Percentiles rank a stretch among this genome's conserved stretches.
phyloP scores from a whole-genome alignment of 2,329 filamentous ascomycete species.

The Diaporthe eres region DNA sequence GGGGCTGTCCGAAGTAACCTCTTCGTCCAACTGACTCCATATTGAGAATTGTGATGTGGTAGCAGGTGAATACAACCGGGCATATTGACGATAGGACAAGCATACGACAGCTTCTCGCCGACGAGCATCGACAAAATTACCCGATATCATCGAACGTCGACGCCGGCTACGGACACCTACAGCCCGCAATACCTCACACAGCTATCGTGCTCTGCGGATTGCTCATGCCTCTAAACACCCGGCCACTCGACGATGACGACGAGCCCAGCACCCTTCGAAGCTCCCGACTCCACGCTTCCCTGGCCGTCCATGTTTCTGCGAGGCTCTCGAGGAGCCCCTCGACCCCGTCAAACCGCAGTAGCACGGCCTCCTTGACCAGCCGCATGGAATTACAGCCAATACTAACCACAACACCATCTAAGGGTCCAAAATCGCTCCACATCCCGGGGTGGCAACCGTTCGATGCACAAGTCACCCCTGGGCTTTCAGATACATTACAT shows the following conservation, averaged over 20 bases:
- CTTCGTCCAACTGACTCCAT: neutral
- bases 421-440: constrained; percentile 43
- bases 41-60: constrained; percentile 45
- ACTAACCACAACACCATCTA: constrained; percentile 50
- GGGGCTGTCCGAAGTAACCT: constrained; percentile 40
- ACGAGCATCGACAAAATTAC: constrained; percentile 47
- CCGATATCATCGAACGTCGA: constrained; percentile 51
- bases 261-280: constrained; percentile 52
- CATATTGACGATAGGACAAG: constrained; percentile 43
- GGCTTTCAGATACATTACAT: neutral
- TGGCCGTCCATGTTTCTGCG: constrained; percentile 51
- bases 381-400: constrained; percentile 53
- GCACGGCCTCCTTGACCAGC: constrained; percentile 50
- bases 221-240: constrained; percentile 52
- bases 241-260: constrained; percentile 56
- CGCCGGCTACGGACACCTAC: constrained; percentile 43
- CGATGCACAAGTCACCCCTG: neutral
- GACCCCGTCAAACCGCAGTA: constrained; percentile 45
- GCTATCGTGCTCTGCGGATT: constrained; percentile 47
- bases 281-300: constrained; percentile 57
- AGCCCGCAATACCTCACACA: constrained; percentile 47
- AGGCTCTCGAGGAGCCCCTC: constrained; percentile 50
- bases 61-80: constrained; percentile 46
- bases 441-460: neutral
- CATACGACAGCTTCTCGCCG: constrained; percentile 33